phyloP scores from a whole-genome alignment of 176 grass and related monocot genomes.

The Miscanthus lutarioriparius region DNA sequence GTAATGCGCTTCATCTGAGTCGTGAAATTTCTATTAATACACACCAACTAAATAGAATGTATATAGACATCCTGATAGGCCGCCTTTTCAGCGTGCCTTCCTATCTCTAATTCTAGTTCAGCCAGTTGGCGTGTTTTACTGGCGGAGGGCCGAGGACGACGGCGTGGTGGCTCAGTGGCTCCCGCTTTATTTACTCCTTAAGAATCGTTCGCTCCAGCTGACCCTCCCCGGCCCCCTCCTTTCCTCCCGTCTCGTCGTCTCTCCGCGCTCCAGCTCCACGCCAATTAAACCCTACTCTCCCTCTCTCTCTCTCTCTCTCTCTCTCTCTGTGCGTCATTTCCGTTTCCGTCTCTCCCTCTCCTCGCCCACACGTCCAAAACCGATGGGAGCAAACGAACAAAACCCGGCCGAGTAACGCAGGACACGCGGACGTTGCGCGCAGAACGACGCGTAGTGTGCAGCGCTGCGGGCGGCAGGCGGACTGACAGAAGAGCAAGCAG shows the following conservation, averaged over 20 bases:
- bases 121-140: conserved; percentile 32
- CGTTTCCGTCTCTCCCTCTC: conserved; percentile 25
- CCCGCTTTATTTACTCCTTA: conserved; percentile 75
- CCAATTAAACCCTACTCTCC: conserved; percentile 54
- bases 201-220: conserved; percentile 60
- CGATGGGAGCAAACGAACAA: conserved; percentile 34
- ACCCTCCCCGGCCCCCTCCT: neutral
- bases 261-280: conserved; percentile 45
- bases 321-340: conserved; percentile 38
- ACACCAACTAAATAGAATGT: no score
- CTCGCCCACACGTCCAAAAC: conserved; percentile 38
- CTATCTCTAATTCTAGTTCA: no score
- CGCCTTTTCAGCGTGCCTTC: no score
- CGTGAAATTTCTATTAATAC: no score
- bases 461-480: neutral
- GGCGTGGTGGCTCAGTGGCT: conserved; percentile 15
- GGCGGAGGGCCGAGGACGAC: neutral
- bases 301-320: conserved; percentile 20
- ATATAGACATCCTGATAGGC: no score
- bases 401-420: conserved; percentile 40
- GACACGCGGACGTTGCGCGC: neutral
- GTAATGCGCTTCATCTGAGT: no score
- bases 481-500: neutral
- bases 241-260: neutral
- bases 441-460: neutral